Evolutionary conservation across 352 stramenopile species (phyloP).

Genomic region (Globisporangium ultimum): DNA sequence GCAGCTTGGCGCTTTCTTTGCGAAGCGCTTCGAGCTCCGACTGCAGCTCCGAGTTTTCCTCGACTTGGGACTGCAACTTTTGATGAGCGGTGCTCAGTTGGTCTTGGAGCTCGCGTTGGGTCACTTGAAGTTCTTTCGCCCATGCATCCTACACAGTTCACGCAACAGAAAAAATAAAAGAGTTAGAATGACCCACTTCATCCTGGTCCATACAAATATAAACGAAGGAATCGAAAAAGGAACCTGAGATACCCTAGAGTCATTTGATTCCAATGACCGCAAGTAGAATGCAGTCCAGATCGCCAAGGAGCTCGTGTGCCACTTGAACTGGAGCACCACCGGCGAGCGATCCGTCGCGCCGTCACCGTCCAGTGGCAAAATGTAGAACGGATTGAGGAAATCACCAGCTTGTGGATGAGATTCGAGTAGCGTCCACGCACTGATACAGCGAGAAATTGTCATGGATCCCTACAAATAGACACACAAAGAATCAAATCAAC

Average conservation of each 20-base stretch:
- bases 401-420: slow-evolving; percentile 34
- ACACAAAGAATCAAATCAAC: neutral
- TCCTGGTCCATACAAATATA: neutral
- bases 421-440: slow-evolving; percentile 61
- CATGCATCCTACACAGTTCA: slow-evolving; percentile 57
- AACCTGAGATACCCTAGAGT: slow-evolving; percentile 74
- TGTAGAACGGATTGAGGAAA: slow-evolving; percentile 80
- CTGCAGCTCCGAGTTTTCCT: slow-evolving; percentile 73
- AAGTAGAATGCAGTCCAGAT: slow-evolving; percentile 87
- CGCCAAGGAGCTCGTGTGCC: slow-evolving; percentile 77
- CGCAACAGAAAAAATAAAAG: slow-evolving; percentile 2
- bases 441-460: slow-evolving; percentile 56
- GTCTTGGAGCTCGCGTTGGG: slow-evolving; percentile 71
- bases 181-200: neutral
- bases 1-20: slow-evolving; percentile 56
- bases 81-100: slow-evolving; percentile 62
- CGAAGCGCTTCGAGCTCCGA: slow-evolving; percentile 62
- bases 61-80: slow-evolving; percentile 62
- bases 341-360: slow-evolving; percentile 52
- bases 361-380: slow-evolving; percentile 39
- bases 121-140: slow-evolving; percentile 79
- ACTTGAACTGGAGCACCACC: slow-evolving; percentile 78
- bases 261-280: slow-evolving; percentile 77
- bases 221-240: slow-evolving; percentile 20
- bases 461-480: slow-evolving; percentile 43